These are phyloP conservation scores for Plasmodium adleri DNA, from an alignment of 169 alveolate genomes.

Conservation along the genomic window DNA sequence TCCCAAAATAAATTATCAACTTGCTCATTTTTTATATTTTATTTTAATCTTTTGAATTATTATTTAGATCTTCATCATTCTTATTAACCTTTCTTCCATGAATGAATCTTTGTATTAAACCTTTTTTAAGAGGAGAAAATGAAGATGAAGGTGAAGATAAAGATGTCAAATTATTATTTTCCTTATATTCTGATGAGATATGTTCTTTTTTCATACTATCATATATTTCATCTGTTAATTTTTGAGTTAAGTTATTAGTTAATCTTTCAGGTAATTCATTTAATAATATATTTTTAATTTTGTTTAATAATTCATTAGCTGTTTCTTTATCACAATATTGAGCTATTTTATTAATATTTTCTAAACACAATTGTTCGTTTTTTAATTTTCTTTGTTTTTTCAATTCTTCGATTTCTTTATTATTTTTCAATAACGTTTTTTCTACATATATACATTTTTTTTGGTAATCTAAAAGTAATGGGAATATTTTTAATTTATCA, in stretches of 20 bases:
- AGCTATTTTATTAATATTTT: slow-evolving; percentile 28
- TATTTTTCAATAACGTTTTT: slow-evolving; percentile 13
- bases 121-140: slow-evolving; percentile 8
- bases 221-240: slow-evolving; percentile 49
- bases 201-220: background rate
- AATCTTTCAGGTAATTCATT: slow-evolving; percentile 49
- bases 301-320: slow-evolving; percentile 13
- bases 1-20: no score
- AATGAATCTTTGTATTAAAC: slow-evolving; percentile 1
- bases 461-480: slow-evolving; percentile 36
- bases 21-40: no score
- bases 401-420: slow-evolving; percentile 21
- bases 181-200: no score
- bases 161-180: background rate
- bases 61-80: background rate
- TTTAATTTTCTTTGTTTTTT: slow-evolving; percentile 23
- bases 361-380: slow-evolving; percentile 7
- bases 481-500: slow-evolving; percentile 33
- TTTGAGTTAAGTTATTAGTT: slow-evolving; percentile 13
- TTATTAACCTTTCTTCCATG: slow-evolving; percentile 9
- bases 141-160: slow-evolving; percentile 3
- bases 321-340: slow-evolving; percentile 56
- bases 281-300: slow-evolving; percentile 29
- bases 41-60: background rate
- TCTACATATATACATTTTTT: slow-evolving; percentile 38